These are phyloP conservation scores for Diaporthe sp. DNA, from an alignment of 2,329 filamentous ascomycete genomes.

Conservation along the genomic window DNA sequence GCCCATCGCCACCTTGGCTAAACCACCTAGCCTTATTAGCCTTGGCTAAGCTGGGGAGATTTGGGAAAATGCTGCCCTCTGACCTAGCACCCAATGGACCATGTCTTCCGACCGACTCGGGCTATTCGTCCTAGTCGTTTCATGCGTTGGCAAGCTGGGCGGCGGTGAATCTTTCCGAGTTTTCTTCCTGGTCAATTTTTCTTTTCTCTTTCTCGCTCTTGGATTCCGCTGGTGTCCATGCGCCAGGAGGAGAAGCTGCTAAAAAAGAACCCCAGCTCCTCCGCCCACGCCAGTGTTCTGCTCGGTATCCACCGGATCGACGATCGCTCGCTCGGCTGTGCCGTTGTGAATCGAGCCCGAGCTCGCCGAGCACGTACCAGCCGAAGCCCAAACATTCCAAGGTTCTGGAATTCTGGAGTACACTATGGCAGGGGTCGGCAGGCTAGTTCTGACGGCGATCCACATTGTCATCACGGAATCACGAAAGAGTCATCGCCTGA, in stretches of 20 bases:
- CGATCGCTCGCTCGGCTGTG: conserved; percentile 27
- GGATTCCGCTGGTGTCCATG: conserved; percentile 1
- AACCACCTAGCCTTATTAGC: conserved; percentile 29
- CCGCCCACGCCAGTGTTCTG: conserved; percentile 11
- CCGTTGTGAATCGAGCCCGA: conserved; percentile 26
- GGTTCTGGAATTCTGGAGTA: conserved; percentile 28
- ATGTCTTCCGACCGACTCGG: conserved; percentile 17
- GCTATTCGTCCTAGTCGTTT: conserved; percentile 23
- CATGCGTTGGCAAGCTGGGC: conserved; percentile 27
- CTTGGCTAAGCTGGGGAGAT: conserved; percentile 21
- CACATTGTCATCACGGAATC: conserved; percentile 8
- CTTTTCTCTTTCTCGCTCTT: not conserved
- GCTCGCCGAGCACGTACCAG: conserved; percentile 8
- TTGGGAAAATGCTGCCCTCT: conserved; percentile 19
- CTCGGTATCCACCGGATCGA: conserved; percentile 32
- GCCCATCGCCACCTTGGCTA: conserved; percentile 14
- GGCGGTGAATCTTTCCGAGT: not conserved
- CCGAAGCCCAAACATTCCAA: conserved; percentile 26
- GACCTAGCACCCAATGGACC: conserved; percentile 22
- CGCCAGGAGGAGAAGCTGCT: not conserved
- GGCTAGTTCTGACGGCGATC: conserved; percentile 14
- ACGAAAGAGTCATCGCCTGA: conserved; percentile 23
- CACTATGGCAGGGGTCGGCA: conserved; percentile 7
- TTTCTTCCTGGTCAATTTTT: not conserved
- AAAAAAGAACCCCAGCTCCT: conserved; percentile 1